Base-by-base conservation (phyloP, 2,329 filamentous ascomycete species). In the Emericellopsis atlantica region DNA sequence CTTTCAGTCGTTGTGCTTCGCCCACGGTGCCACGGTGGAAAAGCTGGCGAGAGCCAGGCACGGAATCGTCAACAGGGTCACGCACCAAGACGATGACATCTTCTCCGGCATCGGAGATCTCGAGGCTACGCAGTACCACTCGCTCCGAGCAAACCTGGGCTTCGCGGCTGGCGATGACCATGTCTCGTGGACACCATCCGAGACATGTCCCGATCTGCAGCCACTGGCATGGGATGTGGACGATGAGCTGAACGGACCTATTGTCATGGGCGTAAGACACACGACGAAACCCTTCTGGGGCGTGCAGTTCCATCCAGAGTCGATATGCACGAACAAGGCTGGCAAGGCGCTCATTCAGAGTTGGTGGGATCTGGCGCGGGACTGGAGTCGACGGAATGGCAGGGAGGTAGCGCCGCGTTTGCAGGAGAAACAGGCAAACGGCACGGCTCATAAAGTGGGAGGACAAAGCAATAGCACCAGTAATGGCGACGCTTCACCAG, bases 241-340 rank as follows among this genome's bases (percentile, higher is more conserved):
- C 2, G 53, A 59, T 2, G 52, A 54, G 10, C 50, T 47, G 9
- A 48, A 51, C 8, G 71, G 76, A 52, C 62, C 70, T 34, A 70
- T 88, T 4, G 59, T 92, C n/a, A 93, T 93, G 85, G 84, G 74
- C 0, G 76, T 81, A 14, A 75, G 70, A 46, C 87, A 94, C 56
- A 61, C 56, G 15, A 54, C 47, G 1, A 80, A 77, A 48, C 88
- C 89, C 0, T 84, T 90, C 47, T 93, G 84, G 80, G 89, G 84
- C 0, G 69, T 95, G 15, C 89, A 95, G 54, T 95, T 92, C 51
- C 88, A 95, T 53, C 88, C 88, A 0, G 88, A 95, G 58, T 94
- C 86, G 0, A 75, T 87, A 12, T 94, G 87, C 56, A 93, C 88
- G 4, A 83, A 85, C 32, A 61, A 67, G 4, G 71, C 73, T 44